Base-by-base conservation (phyloP, 2,329 filamentous ascomycete species). In the Fusarium longipes region DNA sequence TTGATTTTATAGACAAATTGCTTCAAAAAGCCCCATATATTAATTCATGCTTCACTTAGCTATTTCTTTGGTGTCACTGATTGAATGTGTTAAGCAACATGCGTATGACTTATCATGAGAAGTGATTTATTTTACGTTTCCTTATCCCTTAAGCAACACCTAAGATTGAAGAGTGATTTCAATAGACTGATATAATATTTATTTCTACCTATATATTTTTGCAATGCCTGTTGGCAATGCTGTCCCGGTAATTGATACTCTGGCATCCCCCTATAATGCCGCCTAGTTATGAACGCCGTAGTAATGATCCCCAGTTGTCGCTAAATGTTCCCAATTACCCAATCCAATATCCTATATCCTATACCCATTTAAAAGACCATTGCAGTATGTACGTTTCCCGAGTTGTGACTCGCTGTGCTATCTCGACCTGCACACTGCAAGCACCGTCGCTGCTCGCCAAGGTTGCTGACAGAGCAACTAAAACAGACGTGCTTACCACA, bases 401-500 rank as follows among this genome's bases (percentile, higher is more conserved):
- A 60, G 24, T 68, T 42, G 12, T 59, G 53, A 10, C 63, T 65
- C 1, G 48, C 54, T 63, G 65, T 70, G 0, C 64, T 68, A 22
- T 74, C 79, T 42, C 74, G 74, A 10, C 81, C 81, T 1, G 84
- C 84, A 68, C 87, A 89, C 6, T 74, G 76, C 40, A 89, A 67
- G 66, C 87, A 89, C 38, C 81, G 77, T 59, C 84, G 79, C 68
- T 85, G 78, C 63, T 84, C 82, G 5, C 85, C 85, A 0, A 89
- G 76, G 63, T 86, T 86, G 62, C 84, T 87, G 38, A 89, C 81
- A 1, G 86, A 87, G 71, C 87, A 89, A 54, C 84, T 82, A 55
- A 83, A 85, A 75, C 87, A 89, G 15, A 89, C 85, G 12, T 81
- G 77, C 72, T 85, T 88, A 7, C 82, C 79, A 57, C 86, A 89